Evolutionary conservation across 2,329 filamentous ascomycete genomes (phyloP).

Genomic region (Orbilia javanica): DNA sequence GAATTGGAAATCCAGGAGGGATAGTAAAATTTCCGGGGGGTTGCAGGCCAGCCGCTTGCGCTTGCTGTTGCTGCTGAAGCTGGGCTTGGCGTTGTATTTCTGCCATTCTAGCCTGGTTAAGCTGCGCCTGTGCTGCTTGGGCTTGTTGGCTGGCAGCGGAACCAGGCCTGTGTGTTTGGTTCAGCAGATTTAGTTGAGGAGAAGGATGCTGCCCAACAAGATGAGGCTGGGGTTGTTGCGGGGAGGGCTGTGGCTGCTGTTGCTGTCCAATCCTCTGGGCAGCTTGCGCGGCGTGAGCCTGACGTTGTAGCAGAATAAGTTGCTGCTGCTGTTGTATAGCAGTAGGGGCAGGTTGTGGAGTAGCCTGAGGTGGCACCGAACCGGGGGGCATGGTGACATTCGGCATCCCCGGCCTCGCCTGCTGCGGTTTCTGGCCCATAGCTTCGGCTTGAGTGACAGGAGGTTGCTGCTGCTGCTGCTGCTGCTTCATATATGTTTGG

Average conservation of each 20-base stretch:
- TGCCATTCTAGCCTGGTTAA: conserved; percentile 42
- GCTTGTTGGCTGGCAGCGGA: conserved; percentile 42
- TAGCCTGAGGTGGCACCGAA: conserved; percentile 15
- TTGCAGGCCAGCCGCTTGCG: conserved; percentile 10
- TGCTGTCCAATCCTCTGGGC: conserved; percentile 26
- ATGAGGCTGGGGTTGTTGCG: conserved; percentile 4
- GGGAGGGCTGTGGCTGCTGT: conserved; percentile 14
- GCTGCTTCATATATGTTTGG: conserved; percentile 42
- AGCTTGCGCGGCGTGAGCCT: conserved; percentile 19
- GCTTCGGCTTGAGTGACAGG: conserved; percentile 2
- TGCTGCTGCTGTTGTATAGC: conserved; percentile 30
- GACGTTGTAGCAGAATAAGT: conserved; percentile 29
- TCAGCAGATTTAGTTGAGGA: conserved; percentile 41
- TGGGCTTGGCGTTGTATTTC: conserved; percentile 42
- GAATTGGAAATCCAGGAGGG: conserved; percentile 45
- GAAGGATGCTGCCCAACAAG: conserved; percentile 50
- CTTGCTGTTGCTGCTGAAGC: conserved; percentile 29
- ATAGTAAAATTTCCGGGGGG: conserved; percentile 29
- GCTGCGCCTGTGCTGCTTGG: conserved; percentile 24
- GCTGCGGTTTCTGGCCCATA: conserved; percentile 4
- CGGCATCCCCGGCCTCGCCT: conserved; percentile 36
- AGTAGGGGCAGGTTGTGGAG: conserved; percentile 14
- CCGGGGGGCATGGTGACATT: conserved; percentile 28
- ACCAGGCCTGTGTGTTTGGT: conserved; percentile 39
- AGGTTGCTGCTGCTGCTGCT: conserved; percentile 29